Percentiles rank a stretch among this genome's conserved stretches.
These are phyloP conservation scores for Penicillium crustosum DNA, from an alignment of 2,329 filamentous ascomycete species.

Conservation along the genomic window DNA sequence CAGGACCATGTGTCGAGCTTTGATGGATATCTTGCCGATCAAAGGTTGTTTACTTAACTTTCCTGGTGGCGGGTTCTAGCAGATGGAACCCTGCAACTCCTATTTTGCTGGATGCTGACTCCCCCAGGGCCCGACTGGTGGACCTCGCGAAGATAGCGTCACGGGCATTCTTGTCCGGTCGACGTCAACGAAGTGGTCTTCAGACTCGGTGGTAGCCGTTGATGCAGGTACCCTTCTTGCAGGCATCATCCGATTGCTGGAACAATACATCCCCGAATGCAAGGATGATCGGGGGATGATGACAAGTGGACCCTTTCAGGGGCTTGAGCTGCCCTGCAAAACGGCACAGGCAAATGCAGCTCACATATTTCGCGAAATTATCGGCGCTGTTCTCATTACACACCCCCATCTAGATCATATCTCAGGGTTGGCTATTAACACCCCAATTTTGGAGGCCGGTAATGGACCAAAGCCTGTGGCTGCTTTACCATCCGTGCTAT, in stretches of 20 bases:
- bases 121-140: slow-evolving; percentile 77
- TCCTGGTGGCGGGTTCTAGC: slow-evolving; percentile 16
- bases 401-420: slow-evolving; percentile 98
- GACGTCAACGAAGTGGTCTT: slow-evolving; percentile 72
- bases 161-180: slow-evolving; percentile 89
- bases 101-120: slow-evolving; percentile 29
- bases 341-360: slow-evolving; percentile 75
- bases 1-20: slow-evolving; percentile 6
- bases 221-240: slow-evolving; percentile 90
- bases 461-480: slow-evolving; percentile 79
- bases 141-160: slow-evolving; percentile 84
- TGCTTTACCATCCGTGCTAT: slow-evolving; percentile 82
- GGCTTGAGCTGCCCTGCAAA: slow-evolving; percentile 67
- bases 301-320: slow-evolving; percentile 72
- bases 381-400: slow-evolving; percentile 89
- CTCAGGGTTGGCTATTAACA: slow-evolving; percentile 88
- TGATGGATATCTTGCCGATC: background rate
- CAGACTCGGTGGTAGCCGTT: slow-evolving; percentile 82
- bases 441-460: slow-evolving; percentile 76
- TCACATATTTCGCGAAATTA: slow-evolving; percentile 72
- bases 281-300: slow-evolving; percentile 32
- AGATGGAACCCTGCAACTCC: slow-evolving; percentile 10
- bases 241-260: slow-evolving; percentile 76
- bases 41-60: background rate
- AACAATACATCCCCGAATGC: slow-evolving; percentile 39